Percentiles rank a stretch among this genome's conserved stretches.
Conservation (phyloP, 2,329 filamentous ascomycete genomes). For the Rhinocladiella similis region DNA sequence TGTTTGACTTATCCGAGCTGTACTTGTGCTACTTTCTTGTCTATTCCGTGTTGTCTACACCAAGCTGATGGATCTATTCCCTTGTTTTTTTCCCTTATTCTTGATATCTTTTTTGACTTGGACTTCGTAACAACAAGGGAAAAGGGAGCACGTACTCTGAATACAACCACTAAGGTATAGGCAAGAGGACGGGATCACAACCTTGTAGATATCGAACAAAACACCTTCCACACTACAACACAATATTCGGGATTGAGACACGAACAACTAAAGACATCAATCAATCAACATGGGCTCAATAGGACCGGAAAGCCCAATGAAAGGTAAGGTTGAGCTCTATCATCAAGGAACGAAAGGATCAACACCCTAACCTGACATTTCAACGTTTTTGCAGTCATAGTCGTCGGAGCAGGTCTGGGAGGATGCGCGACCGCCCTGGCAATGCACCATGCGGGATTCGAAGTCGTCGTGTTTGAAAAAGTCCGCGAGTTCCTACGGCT, state of each 20-base stretch:
- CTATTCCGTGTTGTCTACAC: no score
- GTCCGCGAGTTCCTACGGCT: constrained; percentile 46
- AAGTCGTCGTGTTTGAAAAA: constrained; percentile 55
- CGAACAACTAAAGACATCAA: neutral
- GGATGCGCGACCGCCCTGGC: constrained; percentile 64
- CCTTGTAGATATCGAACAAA: neutral
- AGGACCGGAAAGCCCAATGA: constrained; percentile 14
- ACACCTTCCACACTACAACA: no score
- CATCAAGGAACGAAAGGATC: neutral
- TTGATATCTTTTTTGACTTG: no score
- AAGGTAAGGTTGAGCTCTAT: constrained; percentile 9
- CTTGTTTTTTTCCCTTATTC: no score
- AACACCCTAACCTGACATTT: neutral
- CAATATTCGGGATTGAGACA: no score
- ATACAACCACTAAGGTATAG: no score
- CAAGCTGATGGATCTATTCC: no score
- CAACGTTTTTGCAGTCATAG: constrained; percentile 15
- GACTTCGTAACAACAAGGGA: no score
- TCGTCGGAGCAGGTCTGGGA: constrained; percentile 52
- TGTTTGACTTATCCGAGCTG: no score
- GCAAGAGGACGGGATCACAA: no score
- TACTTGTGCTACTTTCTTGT: no score
- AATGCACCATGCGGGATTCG: constrained; percentile 61
- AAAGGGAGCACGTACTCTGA: no score
- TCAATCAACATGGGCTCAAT: constrained; percentile 19